A percentile compares a stretch with the other conserved stretches of the same genome.
Conservation (phyloP, 352 stramenopile genomes). For the Phytophthora boehmeriae region DNA sequence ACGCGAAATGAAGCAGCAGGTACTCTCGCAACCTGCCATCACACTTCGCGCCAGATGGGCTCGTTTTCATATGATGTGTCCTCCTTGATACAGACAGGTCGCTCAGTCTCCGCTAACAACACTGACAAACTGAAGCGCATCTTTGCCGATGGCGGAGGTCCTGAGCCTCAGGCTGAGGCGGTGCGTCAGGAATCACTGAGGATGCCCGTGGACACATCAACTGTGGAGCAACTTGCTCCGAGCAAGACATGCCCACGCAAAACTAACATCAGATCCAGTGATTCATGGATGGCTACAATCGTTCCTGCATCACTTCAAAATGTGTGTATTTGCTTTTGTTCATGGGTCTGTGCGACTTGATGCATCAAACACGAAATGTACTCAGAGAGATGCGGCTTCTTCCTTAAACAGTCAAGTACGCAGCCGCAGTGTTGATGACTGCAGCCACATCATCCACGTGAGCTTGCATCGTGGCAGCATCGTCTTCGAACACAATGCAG, state of each 20-base stretch:
- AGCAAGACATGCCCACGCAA: too few relatives aligned
- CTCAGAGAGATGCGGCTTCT: not conserved
- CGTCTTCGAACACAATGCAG: constrained; percentile 45
- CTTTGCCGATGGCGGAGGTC: too few relatives aligned
- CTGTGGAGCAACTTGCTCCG: too few relatives aligned
- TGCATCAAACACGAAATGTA: constrained; percentile 1
- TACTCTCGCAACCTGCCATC: constrained; percentile 2
- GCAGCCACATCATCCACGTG: constrained; percentile 47
- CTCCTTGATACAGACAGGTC: constrained; percentile 20
- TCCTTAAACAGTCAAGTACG: constrained; percentile 30
- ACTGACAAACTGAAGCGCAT: not conserved
- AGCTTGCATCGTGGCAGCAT: constrained; percentile 34
- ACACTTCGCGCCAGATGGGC: constrained; percentile 16
- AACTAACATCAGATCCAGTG: too few relatives aligned
- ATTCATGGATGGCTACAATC: too few relatives aligned
- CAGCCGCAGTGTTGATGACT: constrained; percentile 39
- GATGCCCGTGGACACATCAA: too few relatives aligned
- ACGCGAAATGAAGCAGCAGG: constrained; percentile 20
- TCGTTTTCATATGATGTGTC: constrained; percentile 30
- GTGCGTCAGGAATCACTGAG: too few relatives aligned
- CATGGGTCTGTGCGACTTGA: not conserved
- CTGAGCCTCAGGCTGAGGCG: too few relatives aligned
- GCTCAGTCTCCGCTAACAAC: constrained; percentile 6
- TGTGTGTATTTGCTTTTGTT: not conserved
- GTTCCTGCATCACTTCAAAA: too few relatives aligned